Base-by-base conservation (phyloP, 108 stramenopile species). In the Pseudonitzschia delicatissima region DNA sequence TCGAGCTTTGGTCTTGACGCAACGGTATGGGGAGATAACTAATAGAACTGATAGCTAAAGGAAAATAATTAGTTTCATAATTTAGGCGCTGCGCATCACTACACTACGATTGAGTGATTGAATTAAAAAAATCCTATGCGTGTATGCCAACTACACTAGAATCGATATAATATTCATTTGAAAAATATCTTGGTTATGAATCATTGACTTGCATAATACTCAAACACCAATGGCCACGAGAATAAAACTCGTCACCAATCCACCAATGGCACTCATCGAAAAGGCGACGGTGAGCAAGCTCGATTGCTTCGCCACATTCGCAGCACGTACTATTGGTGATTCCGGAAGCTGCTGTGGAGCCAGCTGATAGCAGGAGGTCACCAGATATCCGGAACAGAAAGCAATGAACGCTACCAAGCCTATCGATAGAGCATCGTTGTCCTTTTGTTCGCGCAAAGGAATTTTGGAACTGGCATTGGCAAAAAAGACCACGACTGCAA, bases 321-420 rank as follows among this genome's bases (percentile, higher is more conserved):
- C 31, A 8, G 52, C 32, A 5, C 64, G 53, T 29, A n/a, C 28
- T n/a, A 4, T n/a, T 17, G 29, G 53, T 0, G 32, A 18, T 15
- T 5, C n/a, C 7, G 53, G 52, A 17, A 81, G 25, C 29, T 42
- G 26, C 45, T 48, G 27, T 21, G 80, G 80, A 33, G 80, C 80
- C 23, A 77, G 36, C 60, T 81, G 80, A 40, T 73, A 81, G 51
- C 48, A 62, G 0, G 42, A 40, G 13, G 80, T 81, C 8, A 74
- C 80, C 9, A 77, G 50, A 58, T 73, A 81, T 20, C 80, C 80
- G 12, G 80, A 81, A 9, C 45, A 58, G 66, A 81, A 81, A 8
- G 80, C 65, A 42, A 81, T 71, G 7, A 23, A 45, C 0, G 59
- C 66, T 0, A 81, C 76, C 28, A 69, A 25, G 8, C 63, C 15